Percentiles rank a stretch among this genome's conserved stretches.
phyloP scores from a whole-genome alignment of 2,329 filamentous ascomycete species.

The Ophiocordyceps camponoti-floridani region DNA sequence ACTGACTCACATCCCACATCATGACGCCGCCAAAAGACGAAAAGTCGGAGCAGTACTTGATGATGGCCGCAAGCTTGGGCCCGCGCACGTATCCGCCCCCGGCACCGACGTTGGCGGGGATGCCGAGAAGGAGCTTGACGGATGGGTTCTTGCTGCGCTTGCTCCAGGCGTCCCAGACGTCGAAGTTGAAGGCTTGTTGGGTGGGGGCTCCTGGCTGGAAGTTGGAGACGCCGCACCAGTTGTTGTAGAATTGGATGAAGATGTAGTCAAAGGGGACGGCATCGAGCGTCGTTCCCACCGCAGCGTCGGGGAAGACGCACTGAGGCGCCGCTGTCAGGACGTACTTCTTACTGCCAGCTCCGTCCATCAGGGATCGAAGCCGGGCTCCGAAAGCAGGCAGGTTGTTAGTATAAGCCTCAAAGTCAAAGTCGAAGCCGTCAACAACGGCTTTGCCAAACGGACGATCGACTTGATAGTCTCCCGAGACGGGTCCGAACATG shows the following conservation, averaged over 20 bases:
- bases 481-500: constrained; percentile 42
- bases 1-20: constrained; percentile 51
- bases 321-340: constrained; percentile 50
- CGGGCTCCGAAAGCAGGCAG: constrained; percentile 41
- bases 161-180: constrained; percentile 49
- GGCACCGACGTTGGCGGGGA: constrained; percentile 35
- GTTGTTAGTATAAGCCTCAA: constrained; percentile 42
- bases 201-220: constrained; percentile 24
- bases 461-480: constrained; percentile 28
- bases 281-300: constrained; percentile 37
- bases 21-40: constrained; percentile 48
- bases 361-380: constrained; percentile 37
- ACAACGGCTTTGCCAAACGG: constrained; percentile 49
- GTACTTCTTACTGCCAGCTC: constrained; percentile 29
- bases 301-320: constrained; percentile 46
- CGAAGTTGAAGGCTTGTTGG: constrained; percentile 42
- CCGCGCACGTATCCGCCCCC: constrained; percentile 36
- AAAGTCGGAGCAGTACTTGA: constrained; percentile 35
- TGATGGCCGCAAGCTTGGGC: constrained; percentile 25
- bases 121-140: constrained; percentile 43
- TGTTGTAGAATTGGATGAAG: constrained; percentile 53
- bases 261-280: constrained; percentile 40
- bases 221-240: constrained; percentile 40
- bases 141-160: constrained; percentile 36
- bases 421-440: constrained; percentile 65